Conservation (phyloP, 2,329 filamentous ascomycete species). For the Trematosphaeria pertusa region DNA sequence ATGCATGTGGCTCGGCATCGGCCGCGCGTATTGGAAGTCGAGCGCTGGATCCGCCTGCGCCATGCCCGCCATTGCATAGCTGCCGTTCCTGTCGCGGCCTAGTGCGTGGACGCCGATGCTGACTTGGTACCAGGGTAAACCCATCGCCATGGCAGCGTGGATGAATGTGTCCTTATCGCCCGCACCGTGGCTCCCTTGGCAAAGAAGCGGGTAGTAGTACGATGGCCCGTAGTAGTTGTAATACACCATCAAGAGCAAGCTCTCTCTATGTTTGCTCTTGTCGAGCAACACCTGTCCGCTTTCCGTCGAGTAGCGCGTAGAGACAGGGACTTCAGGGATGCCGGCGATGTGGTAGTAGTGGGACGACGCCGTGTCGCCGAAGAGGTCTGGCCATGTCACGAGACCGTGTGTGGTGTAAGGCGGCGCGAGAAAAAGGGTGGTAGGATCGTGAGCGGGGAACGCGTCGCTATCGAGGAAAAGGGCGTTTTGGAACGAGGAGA, state of each 20-base stretch:
- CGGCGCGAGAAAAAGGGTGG: conserved; percentile 57
- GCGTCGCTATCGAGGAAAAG: conserved; percentile 66
- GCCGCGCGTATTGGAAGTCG: conserved; percentile 26
- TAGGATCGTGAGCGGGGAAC: conserved; percentile 58
- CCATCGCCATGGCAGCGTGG: conserved; percentile 53
- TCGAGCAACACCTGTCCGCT: conserved; percentile 58
- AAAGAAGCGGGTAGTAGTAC: conserved; percentile 59
- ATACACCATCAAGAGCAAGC: conserved; percentile 59
- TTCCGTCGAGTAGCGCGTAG: conserved; percentile 51
- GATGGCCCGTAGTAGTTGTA: conserved; percentile 64
- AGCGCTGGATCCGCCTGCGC: conserved; percentile 26
- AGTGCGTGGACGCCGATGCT: conserved; percentile 40
- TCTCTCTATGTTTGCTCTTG: conserved; percentile 56
- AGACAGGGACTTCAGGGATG: conserved; percentile 39
- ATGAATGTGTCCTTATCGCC: conserved; percentile 60
- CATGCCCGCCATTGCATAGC: conserved; percentile 20
- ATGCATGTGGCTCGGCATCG: conserved; percentile 26
- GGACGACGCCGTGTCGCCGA: conserved; percentile 52
- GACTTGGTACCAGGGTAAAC: conserved; percentile 51
- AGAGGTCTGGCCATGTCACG: conserved; percentile 66
- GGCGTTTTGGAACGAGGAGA: conserved; percentile 65
- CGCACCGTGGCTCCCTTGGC: conserved; percentile 52
- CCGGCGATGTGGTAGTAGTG: conserved; percentile 55
- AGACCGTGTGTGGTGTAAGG: conserved; percentile 61
- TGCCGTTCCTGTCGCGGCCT: conserved; percentile 29